Conservation (phyloP, 176 grass and related monocot genomes). For the Oryza meyeriana region DNA sequence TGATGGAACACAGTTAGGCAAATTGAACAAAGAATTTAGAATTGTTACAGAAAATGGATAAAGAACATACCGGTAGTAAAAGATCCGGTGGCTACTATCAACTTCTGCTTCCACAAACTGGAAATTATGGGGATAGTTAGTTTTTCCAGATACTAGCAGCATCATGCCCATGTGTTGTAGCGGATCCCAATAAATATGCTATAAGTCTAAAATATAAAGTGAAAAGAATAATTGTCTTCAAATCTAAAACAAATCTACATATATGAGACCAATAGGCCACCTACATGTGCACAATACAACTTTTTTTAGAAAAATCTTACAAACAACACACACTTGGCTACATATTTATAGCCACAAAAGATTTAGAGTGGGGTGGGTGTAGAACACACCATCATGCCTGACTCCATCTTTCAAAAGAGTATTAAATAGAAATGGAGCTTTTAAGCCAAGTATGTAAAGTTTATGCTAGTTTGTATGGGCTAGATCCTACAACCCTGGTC, state of each 20-base stretch:
- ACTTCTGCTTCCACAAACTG: conserved; percentile 57
- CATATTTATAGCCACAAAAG: background rate
- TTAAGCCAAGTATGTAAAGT: background rate
- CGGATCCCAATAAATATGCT: background rate
- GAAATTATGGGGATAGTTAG: conserved; percentile 34
- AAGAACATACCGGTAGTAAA: conserved; percentile 66
- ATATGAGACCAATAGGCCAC: background rate
- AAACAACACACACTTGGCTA: background rate
- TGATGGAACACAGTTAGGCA: conserved; percentile 37
- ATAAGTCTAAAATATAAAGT: background rate
- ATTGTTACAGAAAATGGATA: conserved; percentile 18
- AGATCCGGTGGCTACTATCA: conserved; percentile 61
- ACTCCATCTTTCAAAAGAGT: background rate
- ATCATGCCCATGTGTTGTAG: background rate
- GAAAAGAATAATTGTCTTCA: background rate
- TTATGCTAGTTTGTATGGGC: background rate
- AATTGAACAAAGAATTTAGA: background rate
- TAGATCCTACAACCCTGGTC: background rate
- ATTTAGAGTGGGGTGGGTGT: background rate
- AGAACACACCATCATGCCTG: background rate
- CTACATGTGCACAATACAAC: background rate
- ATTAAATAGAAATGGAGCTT: conserved; percentile 12
- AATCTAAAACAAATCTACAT: background rate
- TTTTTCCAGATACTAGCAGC: background rate
- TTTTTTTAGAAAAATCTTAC: background rate